A percentile compares a stretch with the other conserved stretches of the same genome.
phyloP scores from a whole-genome alignment of 1,284 basidiomycete species.

The Sparassis latifolia region DNA sequence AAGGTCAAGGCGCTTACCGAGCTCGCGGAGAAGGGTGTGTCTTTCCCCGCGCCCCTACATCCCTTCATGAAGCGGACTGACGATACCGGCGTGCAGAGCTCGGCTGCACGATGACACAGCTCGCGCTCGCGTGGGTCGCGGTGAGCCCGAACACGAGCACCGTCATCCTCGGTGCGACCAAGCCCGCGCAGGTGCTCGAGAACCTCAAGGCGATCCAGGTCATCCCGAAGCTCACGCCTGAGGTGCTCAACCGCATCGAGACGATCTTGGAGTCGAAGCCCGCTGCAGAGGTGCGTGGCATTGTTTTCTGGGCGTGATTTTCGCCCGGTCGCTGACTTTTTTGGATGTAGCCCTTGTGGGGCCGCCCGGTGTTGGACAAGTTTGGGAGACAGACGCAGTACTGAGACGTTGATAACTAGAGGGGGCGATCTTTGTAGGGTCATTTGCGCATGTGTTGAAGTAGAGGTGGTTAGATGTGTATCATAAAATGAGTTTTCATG shows the following conservation, averaged over 20 bases:
- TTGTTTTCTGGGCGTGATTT: background rate
- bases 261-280: slow-evolving; percentile 52
- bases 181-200: slow-evolving; percentile 54
- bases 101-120: slow-evolving; percentile 48
- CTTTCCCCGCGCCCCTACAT: background rate
- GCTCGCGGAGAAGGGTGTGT: slow-evolving; percentile 48
- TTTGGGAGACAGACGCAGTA: background rate
- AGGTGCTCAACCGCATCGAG: slow-evolving; percentile 61
- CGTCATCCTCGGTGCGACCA: slow-evolving; percentile 59
- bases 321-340: background rate
- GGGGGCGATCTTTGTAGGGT: too few relatives aligned
- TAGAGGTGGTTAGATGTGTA: too few relatives aligned
- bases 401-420: too few relatives aligned
- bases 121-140: slow-evolving; percentile 71
- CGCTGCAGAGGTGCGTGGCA: slow-evolving; percentile 23
- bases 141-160: slow-evolving; percentile 50
- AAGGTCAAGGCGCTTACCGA: slow-evolving; percentile 64
- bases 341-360: slow-evolving; percentile 11
- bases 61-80: background rate
- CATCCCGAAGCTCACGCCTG: slow-evolving; percentile 61
- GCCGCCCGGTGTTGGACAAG: slow-evolving; percentile 7
- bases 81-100: slow-evolving; percentile 32
- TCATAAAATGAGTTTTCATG: too few relatives aligned
- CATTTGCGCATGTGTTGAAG: too few relatives aligned
- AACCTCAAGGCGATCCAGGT: slow-evolving; percentile 70